These are phyloP conservation scores for Cicer chorassanicum DNA, from an alignment of 306 rosid genomes.

Conservation along the genomic window DNA sequence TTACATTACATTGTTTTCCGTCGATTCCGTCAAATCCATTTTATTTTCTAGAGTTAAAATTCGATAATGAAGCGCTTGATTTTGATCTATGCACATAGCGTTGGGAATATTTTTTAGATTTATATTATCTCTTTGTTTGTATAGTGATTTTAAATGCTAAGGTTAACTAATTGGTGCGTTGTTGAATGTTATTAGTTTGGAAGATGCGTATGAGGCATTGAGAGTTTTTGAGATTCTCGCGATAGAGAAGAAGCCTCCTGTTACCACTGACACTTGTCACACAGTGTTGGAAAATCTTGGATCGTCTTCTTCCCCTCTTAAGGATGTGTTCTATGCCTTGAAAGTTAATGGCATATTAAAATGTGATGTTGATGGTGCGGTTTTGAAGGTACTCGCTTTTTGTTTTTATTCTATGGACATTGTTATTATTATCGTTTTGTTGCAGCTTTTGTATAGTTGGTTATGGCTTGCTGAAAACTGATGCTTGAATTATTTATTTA, in stretches of 20 bases:
- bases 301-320: constrained; percentile 58
- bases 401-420: constrained; percentile 5
- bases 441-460: constrained; percentile 20
- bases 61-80: background rate
- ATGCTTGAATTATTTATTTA: constrained; percentile 27
- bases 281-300: constrained; percentile 69
- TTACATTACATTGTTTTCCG: background rate
- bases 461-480: constrained; percentile 26
- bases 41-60: background rate
- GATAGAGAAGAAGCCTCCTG: constrained; percentile 63
- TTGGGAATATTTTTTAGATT: background rate
- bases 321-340: constrained; percentile 78
- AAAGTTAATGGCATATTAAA: constrained; percentile 70
- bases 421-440: constrained; percentile 17
- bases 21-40: background rate
- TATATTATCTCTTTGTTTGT: constrained; percentile 8
- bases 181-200: constrained; percentile 62
- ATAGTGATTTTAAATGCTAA: background rate
- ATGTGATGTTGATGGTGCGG: constrained; percentile 62
- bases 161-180: constrained; percentile 33
- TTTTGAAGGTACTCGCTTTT: constrained; percentile 63
- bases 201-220: constrained; percentile 78
- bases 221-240: constrained; percentile 79
- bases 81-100: constrained; percentile 24
- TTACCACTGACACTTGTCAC: constrained; percentile 57